Conservation (phyloP, 139 green algal genomes). For the Coelastrella sp. region DNA sequence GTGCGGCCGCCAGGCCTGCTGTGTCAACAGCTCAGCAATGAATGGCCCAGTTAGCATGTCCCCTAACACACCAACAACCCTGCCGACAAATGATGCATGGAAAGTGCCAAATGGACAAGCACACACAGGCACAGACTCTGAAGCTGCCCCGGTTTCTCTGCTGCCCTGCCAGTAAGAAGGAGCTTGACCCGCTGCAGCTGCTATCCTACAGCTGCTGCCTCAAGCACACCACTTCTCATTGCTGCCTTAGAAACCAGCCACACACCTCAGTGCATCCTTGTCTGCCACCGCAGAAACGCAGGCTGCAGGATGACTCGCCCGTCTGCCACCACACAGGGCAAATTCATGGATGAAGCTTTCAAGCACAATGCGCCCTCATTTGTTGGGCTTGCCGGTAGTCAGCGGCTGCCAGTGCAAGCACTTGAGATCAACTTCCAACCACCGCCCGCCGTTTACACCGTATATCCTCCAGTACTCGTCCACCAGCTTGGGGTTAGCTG, state of each 20-base stretch:
- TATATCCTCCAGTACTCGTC: conserved; percentile 61
- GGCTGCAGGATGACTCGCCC: neutral
- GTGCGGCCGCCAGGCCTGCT: no score
- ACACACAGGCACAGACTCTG: no score
- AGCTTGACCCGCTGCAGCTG: neutral
- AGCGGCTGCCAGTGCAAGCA: conserved; percentile 74
- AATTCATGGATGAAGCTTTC: neutral
- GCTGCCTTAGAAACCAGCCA: neutral
- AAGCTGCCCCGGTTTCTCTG: no score
- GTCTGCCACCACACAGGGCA: neutral
- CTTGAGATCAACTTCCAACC: conserved; percentile 65
- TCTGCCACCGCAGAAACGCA: neutral
- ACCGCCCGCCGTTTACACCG: conserved; percentile 33
- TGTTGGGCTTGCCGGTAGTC: conserved; percentile 17
- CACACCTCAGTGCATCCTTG: neutral
- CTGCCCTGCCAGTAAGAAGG: neutral
- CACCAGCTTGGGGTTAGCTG: conserved; percentile 44
- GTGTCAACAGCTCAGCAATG: no score
- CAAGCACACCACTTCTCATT: neutral
- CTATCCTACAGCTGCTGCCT: neutral
- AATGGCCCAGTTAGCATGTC: no score
- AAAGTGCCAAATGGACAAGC: no score
- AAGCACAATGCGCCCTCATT: neutral
- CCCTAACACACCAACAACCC: no score
- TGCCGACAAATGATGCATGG: no score